Evolutionary conservation across 2,329 filamentous ascomycete genomes (phyloP), one percentile per base, ranked within the genome.

Genomic region (Helicocarpus griseus): DNA sequence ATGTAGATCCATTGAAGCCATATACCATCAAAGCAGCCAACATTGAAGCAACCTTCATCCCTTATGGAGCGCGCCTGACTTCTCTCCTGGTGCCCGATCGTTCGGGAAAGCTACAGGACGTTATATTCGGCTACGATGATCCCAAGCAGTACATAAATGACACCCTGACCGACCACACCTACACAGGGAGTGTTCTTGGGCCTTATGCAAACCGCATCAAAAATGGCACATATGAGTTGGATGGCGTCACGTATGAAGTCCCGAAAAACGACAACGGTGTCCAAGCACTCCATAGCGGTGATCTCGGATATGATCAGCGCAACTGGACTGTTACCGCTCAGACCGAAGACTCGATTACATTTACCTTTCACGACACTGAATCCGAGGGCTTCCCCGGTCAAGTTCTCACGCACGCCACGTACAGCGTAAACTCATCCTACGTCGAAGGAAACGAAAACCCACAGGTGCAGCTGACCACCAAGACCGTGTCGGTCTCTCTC

Each of bases 201-300:
- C 71, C 75, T 40, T 78, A 78, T 63, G 75, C 75, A 52, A 78
- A 78, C 59, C 73, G 76, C 28, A 77, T 78, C 63, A 77, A 74
- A 66, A 79, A 79, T 53, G 74, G 75, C 48, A 78, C 76, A 2
- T 79, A 79, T 62, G 67, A 67, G 21, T 65, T 79, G 52, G 71
- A 76, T 49, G 71, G 69, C 17, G 58, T 66, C 14, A 68, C 63
- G 4, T 78, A 73, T 54, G 66, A 78, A 26, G 69, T 77, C 29
- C 69, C 73, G 0, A 65, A 69, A 44, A 80, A 78, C 56, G 77
- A 80, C 41, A 65, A 59, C 39, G 75, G 76, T 13, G 54, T 57
- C 13, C 69, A 79, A 58, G 77, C 77, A 21, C 69, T 80, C n/a
- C 77, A 80, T 55, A 77, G 77, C 54, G 73, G 73, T 24, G 57